A percentile compares a stretch with the other conserved stretches of the same genome.
These are phyloP conservation scores for Aspergillus leporis DNA, from an alignment of 495 filamentous ascomycete genomes.

Conservation along the genomic window DNA sequence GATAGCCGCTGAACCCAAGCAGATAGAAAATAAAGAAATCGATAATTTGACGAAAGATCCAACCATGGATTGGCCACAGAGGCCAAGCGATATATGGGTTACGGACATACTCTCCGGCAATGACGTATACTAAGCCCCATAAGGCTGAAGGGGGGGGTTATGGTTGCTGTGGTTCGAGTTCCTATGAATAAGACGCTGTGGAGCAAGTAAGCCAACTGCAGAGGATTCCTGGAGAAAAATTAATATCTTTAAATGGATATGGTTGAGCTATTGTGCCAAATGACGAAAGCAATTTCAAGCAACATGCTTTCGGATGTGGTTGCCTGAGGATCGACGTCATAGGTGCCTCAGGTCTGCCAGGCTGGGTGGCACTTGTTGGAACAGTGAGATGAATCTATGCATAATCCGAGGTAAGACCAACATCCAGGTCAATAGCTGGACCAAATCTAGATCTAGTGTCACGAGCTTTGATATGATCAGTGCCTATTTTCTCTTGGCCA, in stretches of 20 bases:
- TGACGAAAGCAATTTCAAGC: not conserved
- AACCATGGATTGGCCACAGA: not conserved
- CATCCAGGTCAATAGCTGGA: not conserved
- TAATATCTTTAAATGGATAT: not conserved
- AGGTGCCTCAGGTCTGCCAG: not conserved
- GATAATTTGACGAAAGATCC: slow-evolving; percentile 8
- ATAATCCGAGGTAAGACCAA: too few relatives aligned
- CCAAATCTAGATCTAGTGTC: not conserved
- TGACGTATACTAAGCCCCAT: not conserved
- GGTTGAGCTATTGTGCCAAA: not conserved
- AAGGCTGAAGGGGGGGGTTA: not conserved
- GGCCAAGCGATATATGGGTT: slow-evolving; percentile 3
- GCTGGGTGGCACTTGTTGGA: too few relatives aligned
- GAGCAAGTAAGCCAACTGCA: not conserved
- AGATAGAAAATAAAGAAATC: slow-evolving; percentile 2
- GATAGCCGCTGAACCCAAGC: slow-evolving; percentile 6
- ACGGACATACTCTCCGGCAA: not conserved
- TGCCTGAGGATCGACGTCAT: slow-evolving; percentile 4
- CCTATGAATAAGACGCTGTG: not conserved
- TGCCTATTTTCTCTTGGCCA: too few relatives aligned
- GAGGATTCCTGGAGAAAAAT: not conserved
- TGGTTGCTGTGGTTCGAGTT: too few relatives aligned
- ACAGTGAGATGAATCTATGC: too few relatives aligned
- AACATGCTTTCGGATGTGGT: not conserved
- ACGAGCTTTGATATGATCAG: not conserved